A percentile compares a stretch with the other conserved stretches of the same genome.
Evolutionary conservation across 768 basidiomycete genomes (phyloP).

Genomic region (Boletus rufocinnamomeus): DNA sequence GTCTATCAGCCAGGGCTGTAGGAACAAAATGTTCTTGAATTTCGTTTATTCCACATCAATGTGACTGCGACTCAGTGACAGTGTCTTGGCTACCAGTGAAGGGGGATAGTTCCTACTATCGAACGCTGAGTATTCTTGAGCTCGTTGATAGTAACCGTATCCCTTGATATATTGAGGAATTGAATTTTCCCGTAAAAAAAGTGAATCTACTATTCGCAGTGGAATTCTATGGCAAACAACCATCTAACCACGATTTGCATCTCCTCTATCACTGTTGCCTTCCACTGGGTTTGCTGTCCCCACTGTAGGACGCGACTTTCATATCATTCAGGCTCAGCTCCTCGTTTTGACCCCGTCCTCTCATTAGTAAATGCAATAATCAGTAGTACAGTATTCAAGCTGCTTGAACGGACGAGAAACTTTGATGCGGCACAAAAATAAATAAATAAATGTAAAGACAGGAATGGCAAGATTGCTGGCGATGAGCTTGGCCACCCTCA

Average conservation of each 20-base stretch:
- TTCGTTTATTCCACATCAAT: not conserved
- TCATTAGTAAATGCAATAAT: no score
- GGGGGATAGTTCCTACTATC: not conserved
- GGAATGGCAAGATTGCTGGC: no score
- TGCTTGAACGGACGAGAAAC: no score
- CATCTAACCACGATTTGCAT: conserved; percentile 6
- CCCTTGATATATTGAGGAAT: no score
- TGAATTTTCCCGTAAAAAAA: no score
- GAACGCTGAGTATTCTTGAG: not conserved
- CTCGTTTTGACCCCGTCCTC: conserved; percentile 90
- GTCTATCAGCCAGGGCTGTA: not conserved
- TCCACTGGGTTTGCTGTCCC: conserved; percentile 13
- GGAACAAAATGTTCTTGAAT: not conserved
- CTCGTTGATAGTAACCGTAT: not conserved
- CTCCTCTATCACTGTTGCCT: not conserved
- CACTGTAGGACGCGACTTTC: conserved; percentile 57
- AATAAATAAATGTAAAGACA: no score
- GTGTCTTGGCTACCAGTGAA: not conserved
- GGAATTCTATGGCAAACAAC: not conserved
- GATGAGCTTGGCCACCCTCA: no score
- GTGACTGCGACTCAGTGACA: not conserved
- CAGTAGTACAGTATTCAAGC: no score
- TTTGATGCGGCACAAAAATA: no score
- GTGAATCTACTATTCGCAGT: no score
- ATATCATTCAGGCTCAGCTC: conserved; percentile 92